Evolutionary conservation across 768 basidiomycete genomes (phyloP).

Genomic region (Kockovaella imperatae): DNA sequence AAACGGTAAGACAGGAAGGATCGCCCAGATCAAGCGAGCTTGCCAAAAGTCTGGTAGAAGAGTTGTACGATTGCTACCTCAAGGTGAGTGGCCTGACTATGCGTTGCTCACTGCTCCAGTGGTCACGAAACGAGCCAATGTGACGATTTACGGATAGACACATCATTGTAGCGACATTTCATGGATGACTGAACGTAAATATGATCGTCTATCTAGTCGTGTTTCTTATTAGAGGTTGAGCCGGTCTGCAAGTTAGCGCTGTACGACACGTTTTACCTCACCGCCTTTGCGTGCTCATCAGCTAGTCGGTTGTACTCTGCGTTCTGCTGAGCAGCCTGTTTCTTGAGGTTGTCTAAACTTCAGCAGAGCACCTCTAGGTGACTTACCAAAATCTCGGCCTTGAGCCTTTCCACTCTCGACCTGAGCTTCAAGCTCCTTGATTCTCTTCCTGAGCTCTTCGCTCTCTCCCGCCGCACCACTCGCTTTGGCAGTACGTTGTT

Average conservation of each 20-base stretch:
- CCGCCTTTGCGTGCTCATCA: slow-evolving; percentile 61
- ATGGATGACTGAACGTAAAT: no score
- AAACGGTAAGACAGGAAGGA: not conserved
- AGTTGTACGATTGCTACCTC: slow-evolving; percentile 1
- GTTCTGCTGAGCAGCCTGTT: slow-evolving; percentile 69
- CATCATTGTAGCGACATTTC: no score
- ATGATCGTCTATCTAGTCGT: slow-evolving; percentile 56
- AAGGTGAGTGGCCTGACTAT: no score
- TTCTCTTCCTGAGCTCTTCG: slow-evolving; percentile 52
- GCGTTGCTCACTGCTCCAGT: no score
- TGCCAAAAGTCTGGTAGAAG: not conserved
- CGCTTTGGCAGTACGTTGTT: slow-evolving; percentile 47
- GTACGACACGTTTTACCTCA: slow-evolving; percentile 12
- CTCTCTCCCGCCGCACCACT: slow-evolving; percentile 32
- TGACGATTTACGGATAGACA: no score
- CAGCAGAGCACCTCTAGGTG: slow-evolving; percentile 4
- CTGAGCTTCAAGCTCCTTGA: slow-evolving; percentile 63
- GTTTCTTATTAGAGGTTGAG: slow-evolving; percentile 56
- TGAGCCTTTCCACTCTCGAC: slow-evolving; percentile 55
- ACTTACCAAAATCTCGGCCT: slow-evolving; percentile 60
- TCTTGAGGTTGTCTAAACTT: slow-evolving; percentile 63
- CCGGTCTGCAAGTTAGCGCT: slow-evolving; percentile 50
- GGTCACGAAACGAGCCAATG: no score
- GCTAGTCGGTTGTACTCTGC: slow-evolving; percentile 76
- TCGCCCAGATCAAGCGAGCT: not conserved